These are phyloP conservation scores for Colletotrichum musae DNA, from an alignment of 2,329 filamentous ascomycete genomes.

Conservation along the genomic window DNA sequence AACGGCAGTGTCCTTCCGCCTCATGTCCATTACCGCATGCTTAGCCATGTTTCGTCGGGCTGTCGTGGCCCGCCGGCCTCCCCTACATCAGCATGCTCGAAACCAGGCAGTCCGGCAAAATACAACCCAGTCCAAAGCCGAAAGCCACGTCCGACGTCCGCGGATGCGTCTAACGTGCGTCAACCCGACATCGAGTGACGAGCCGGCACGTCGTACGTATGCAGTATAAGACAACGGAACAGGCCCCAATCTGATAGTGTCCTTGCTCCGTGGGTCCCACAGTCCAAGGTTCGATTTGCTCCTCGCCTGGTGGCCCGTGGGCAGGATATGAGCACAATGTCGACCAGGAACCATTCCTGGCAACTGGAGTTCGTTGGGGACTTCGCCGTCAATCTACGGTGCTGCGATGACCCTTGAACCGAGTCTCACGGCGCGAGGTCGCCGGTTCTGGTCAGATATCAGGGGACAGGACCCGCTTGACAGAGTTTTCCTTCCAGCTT, in stretches of 20 bases:
- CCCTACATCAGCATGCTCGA: constrained; percentile 7
- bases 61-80: constrained; percentile 16
- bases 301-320: background rate
- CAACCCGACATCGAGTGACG: too few species aligned
- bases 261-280: constrained; percentile 2
- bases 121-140: constrained; percentile 20
- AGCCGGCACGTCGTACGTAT: background rate
- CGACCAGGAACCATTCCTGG: background rate
- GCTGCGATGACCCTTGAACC: constrained; percentile 27
- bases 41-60: constrained; percentile 24
- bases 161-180: background rate
- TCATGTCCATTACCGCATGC: constrained; percentile 13
- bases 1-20: constrained; percentile 2
- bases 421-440: constrained; percentile 18
- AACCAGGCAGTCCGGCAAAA: constrained; percentile 14
- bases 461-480: constrained; percentile 38
- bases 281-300: background rate
- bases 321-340: background rate
- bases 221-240: background rate
- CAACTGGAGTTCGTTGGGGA: background rate
- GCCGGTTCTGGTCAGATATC: constrained; percentile 25
- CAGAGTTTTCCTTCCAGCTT: constrained; percentile 23
- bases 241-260: constrained; percentile 2
- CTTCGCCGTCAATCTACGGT: constrained; percentile 8
- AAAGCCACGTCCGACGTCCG: background rate